phyloP scores from a whole-genome alignment of 2,329 filamentous ascomycete species.

The Scedosporium apiospermum region DNA sequence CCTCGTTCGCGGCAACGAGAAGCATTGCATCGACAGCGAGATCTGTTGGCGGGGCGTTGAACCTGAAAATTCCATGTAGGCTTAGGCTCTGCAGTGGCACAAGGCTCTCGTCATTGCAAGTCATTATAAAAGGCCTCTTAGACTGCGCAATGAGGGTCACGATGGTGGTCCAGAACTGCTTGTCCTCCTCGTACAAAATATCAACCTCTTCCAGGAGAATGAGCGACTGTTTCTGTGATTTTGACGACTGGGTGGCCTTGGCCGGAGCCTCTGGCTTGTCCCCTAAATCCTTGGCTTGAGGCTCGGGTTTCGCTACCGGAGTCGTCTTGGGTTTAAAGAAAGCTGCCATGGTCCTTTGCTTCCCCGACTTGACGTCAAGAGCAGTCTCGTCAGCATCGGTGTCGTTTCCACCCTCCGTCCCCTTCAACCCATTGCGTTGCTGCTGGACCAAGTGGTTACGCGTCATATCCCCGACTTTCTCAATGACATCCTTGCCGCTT shows the following conservation, averaged over 20 bases:
- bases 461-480: conserved; percentile 94
- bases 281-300: conserved; percentile 3
- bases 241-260: conserved; percentile 19
- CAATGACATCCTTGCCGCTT: conserved; percentile 81
- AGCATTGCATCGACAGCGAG: conserved; percentile 73
- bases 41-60: conserved; percentile 54
- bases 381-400: conserved; percentile 20
- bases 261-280: conserved; percentile 22
- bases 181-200: conserved; percentile 88
- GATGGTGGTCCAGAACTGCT: conserved; percentile 85
- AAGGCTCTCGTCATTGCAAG: conserved; percentile 85
- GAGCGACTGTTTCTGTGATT: conserved; percentile 79
- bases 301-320: conserved; percentile 15
- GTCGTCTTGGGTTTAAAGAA: conserved; percentile 60
- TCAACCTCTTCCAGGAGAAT: conserved; percentile 94
- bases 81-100: conserved; percentile 65
- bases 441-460: conserved; percentile 77
- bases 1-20: conserved; percentile 77
- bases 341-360: conserved; percentile 68
- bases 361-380: conserved; percentile 53
- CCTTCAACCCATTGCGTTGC: conserved; percentile 25
- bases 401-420: conserved; percentile 16
- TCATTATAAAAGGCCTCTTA: conserved; percentile 87
- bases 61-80: conserved; percentile 78
- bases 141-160: conserved; percentile 70